Evolutionary conservation across 257 asterid genomes (phyloP), one percentile per base, ranked within the genome.

Genomic region (Lycium ferocissimum): DNA sequence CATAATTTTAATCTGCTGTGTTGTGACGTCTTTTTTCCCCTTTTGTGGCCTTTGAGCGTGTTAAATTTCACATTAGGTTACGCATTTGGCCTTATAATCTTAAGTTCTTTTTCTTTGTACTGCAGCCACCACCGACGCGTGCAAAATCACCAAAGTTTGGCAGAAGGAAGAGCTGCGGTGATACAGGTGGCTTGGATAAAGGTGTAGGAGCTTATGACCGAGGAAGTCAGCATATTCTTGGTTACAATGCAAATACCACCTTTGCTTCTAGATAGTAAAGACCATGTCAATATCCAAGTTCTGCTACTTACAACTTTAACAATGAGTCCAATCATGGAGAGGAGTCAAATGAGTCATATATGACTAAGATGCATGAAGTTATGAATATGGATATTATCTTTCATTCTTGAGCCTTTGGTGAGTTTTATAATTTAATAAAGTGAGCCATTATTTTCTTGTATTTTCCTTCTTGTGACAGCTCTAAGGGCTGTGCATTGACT

Each of bases 131-230:
- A 38, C 93, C 94, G 40, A 94, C 98, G 54, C 94, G 98, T 78
- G 95, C 98, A 85, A 94, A 91, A 88, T 94, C 98, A 20, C 98
- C 98, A 8, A 94, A 94, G 83, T 83, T 94, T 85, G 96, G 98
- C 83, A 86, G 98, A 82, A 91, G 86, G 88, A 93, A 91, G 89
- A 92, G 91, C 92, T 90, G 85, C 79, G 83, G 84, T 83, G 88
- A 87, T 81, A 84, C 90, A 22, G 91, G 69, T 84, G 79, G 72
- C 80, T 49, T 81, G 70, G 91, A 87, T 66, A 88, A 86, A 76
- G 89, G 83, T 58, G 67, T 71, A 20, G 80, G 66, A 84, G 82
- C 35, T 54, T 54, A 59, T 85, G 85, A 85, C 57, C 87, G 22
- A 81, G 90, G 81, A 82, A 87, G 63, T 80, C 87, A 49, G 75